A percentile compares a stretch with the other conserved stretches of the same genome.
Conservation (phyloP, 2,329 filamentous ascomycete genomes). For the Alternaria solani region DNA sequence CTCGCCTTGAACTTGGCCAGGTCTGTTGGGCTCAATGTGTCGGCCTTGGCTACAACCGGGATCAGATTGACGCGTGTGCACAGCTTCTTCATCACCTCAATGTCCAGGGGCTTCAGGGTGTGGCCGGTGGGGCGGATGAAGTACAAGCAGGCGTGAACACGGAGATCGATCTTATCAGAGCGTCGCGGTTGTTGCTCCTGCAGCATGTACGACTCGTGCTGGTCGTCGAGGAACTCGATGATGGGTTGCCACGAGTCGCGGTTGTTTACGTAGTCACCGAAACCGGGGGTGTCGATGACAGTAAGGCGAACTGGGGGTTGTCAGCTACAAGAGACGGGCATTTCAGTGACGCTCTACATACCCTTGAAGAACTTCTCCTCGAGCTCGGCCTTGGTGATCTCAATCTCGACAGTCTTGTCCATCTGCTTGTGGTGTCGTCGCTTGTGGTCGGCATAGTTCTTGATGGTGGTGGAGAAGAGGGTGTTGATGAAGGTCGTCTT, state of each 20-base stretch:
- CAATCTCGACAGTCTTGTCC: conserved; percentile 99
- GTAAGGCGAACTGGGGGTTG: conserved; percentile 83
- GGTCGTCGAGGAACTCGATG: conserved; percentile 99
- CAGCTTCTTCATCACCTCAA: conserved; percentile 99
- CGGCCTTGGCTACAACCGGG: conserved; percentile 97
- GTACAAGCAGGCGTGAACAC: conserved; percentile 98
- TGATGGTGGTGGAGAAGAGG: conserved; percentile 99
- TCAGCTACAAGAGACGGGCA: conserved; percentile 26
- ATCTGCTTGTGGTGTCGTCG: conserved; percentile 99
- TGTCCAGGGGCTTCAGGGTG: conserved; percentile 97
- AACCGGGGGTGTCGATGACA: conserved; percentile 98
- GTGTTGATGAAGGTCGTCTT: conserved; percentile 99
- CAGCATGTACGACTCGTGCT: conserved; percentile 99
- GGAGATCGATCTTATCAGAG: conserved; percentile 98
- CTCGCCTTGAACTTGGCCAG: conserved; percentile 93
- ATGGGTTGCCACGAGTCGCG: conserved; percentile 99
- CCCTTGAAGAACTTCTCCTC: conserved; percentile 99
- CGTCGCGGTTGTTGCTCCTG: conserved; percentile 99
- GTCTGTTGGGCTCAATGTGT: conserved; percentile 93
- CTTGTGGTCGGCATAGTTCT: conserved; percentile 99
- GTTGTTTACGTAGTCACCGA: conserved; percentile 99
- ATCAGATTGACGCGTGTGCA: conserved; percentile 98
- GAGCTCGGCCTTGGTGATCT: conserved; percentile 99
- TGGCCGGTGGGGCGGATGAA: conserved; percentile 99
- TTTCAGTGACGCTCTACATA: conserved; percentile 50